Percentiles rank a stretch among this genome's conserved stretches.
Evolutionary conservation across 108 stramenopile genomes (phyloP).

Genomic region (Skeletonema tropicum): DNA sequence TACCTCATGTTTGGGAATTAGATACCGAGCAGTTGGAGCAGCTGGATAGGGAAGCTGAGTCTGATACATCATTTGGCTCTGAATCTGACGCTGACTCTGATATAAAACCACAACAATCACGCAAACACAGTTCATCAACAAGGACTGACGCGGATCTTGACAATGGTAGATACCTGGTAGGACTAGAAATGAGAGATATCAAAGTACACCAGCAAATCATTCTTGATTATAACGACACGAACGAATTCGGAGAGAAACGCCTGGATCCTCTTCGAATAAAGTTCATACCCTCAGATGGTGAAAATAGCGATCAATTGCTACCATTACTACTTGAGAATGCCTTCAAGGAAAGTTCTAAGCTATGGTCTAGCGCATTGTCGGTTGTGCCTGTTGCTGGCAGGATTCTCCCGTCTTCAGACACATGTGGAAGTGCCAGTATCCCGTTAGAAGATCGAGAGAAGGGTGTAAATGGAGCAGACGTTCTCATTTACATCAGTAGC

Average conservation of each 20-base stretch:
- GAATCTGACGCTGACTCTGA: background rate
- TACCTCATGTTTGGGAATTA: background rate
- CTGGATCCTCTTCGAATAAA: constrained; percentile 31
- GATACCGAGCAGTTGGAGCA: background rate
- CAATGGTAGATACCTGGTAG: constrained; percentile 39
- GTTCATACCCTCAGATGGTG: constrained; percentile 22
- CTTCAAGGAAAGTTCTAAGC: constrained; percentile 18
- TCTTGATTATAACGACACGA: constrained; percentile 34
- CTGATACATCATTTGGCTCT: background rate
- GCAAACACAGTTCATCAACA: background rate
- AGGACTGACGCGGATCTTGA: constrained; percentile 39
- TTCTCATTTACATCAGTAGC: constrained; percentile 43
- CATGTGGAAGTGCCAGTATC: constrained; percentile 34
- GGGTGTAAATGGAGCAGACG: constrained; percentile 42
- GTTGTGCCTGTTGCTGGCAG: constrained; percentile 24
- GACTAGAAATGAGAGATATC: constrained; percentile 39
- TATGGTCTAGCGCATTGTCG: constrained; percentile 30
- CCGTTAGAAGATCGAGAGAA: constrained; percentile 30
- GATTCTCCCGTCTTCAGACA: constrained; percentile 34
- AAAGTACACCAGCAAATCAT: constrained; percentile 44
- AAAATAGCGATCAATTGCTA: background rate
- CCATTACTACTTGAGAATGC: constrained; percentile 20
- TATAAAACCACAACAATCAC: constrained; percentile 1
- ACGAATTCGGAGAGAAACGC: constrained; percentile 7
- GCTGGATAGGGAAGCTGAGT: background rate